These are phyloP conservation scores for Brettanomyces anomalus DNA, from an alignment of 805 yeast genomes.

Conservation along the genomic window DNA sequence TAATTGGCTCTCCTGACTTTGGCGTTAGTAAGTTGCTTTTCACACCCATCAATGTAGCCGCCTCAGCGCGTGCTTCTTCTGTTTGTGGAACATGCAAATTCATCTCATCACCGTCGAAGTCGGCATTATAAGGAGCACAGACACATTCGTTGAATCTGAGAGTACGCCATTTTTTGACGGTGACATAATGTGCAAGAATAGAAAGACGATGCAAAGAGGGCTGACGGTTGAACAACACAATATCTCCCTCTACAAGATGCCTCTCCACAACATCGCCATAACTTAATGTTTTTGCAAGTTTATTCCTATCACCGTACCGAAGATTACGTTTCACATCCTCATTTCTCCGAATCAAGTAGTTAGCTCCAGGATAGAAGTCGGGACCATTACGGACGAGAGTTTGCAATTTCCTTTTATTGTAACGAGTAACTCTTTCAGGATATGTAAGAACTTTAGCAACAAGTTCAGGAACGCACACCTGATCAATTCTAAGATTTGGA, in stretches of 20 bases:
- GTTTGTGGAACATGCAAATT: slow-evolving; percentile 98
- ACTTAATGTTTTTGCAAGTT: slow-evolving; percentile 65
- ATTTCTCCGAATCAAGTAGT: slow-evolving; percentile 73
- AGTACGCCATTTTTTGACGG: slow-evolving; percentile 96
- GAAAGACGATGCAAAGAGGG: slow-evolving; percentile 95
- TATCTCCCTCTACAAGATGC: slow-evolving; percentile 94
- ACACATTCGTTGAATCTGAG: slow-evolving; percentile 97
- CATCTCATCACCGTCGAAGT: slow-evolving; percentile 99
- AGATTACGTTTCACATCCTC: slow-evolving; percentile 83
- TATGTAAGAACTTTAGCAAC: slow-evolving; percentile 93
- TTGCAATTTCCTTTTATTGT: slow-evolving; percentile 74
- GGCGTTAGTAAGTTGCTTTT: slow-evolving; percentile 93
- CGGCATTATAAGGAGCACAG: slow-evolving; percentile 98
- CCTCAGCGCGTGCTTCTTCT: slow-evolving; percentile 97
- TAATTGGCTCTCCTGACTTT: slow-evolving; percentile 96
- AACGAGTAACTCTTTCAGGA: slow-evolving; percentile 89
- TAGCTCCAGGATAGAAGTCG: slow-evolving; percentile 90
- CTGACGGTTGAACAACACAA: slow-evolving; percentile 93
- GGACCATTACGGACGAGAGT: slow-evolving; percentile 77
- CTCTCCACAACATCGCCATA: slow-evolving; percentile 94
- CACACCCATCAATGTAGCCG: slow-evolving; percentile 97
- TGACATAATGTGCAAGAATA: slow-evolving; percentile 91
- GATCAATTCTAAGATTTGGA: slow-evolving; percentile 90
- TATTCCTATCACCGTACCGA: slow-evolving; percentile 76
- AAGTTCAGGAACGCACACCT: slow-evolving; percentile 96